A percentile compares a stretch with the other conserved stretches of the same genome.
phyloP scores from a whole-genome alignment of 2,329 filamentous ascomycete genomes.

The Aspergillus sp. region DNA sequence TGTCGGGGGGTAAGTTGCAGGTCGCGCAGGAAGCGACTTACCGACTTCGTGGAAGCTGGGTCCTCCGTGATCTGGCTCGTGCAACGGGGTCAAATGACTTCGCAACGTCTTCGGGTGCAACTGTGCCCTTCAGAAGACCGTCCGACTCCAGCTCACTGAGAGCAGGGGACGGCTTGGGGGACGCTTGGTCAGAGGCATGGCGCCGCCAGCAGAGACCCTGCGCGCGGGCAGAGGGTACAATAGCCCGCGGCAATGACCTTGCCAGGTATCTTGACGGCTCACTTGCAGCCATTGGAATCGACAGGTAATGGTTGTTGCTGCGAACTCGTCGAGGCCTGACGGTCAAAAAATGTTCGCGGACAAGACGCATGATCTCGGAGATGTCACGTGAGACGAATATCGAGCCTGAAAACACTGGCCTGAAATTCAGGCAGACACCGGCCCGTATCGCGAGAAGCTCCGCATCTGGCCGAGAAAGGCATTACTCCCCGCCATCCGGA shows the following conservation, averaged over 20 bases:
- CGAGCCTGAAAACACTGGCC: constrained; percentile 10
- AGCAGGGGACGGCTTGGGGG: constrained; percentile 29
- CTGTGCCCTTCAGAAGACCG: constrained; percentile 45
- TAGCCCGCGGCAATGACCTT: constrained; percentile 37
- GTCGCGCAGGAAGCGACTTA: constrained; percentile 29
- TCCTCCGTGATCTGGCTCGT: constrained; percentile 45
- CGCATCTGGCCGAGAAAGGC: constrained; percentile 18
- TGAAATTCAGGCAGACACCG: constrained; percentile 9
- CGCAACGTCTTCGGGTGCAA: constrained; percentile 40
- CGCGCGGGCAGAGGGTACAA: constrained; percentile 30
- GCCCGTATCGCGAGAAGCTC: constrained; percentile 11
- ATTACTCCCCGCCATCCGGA: not conserved
- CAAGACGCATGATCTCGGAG: constrained; percentile 10
- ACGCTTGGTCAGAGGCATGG: constrained; percentile 48
- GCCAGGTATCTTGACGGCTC: constrained; percentile 41
- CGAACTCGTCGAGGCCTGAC: constrained; percentile 15
- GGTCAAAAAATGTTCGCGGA: constrained; percentile 34
- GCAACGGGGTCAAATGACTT: constrained; percentile 53
- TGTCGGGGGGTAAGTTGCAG: not conserved
- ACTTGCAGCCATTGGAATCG: constrained; percentile 38
- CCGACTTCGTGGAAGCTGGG: constrained; percentile 54
- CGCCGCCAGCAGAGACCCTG: constrained; percentile 40
- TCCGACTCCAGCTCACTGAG: constrained; percentile 48
- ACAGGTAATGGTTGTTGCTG: constrained; percentile 20
- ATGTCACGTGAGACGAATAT: constrained; percentile 17